Conservation (phyloP, 805 yeast species). For the Debaryomyces maramus region DNA sequence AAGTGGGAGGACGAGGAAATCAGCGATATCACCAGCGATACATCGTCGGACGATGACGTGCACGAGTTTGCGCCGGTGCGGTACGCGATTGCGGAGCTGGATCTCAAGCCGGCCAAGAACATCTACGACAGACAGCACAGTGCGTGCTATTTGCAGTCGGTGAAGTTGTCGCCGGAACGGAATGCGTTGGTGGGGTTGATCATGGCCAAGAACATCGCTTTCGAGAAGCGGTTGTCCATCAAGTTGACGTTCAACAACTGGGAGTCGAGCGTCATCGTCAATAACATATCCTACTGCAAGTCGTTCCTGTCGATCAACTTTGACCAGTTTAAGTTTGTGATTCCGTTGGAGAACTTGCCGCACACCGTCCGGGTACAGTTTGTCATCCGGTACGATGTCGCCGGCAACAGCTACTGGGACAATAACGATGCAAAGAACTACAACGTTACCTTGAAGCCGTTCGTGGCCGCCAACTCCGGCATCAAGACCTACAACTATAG, state of each 20-base stretch:
- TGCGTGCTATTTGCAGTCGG: slow-evolving; percentile 36
- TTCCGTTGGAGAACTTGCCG: slow-evolving; percentile 40
- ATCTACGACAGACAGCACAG: slow-evolving; percentile 11
- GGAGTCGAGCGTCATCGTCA: slow-evolving; percentile 34
- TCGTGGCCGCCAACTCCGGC: slow-evolving; percentile 1
- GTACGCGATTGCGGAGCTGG: slow-evolving; percentile 7
- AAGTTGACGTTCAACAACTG: slow-evolving; percentile 53
- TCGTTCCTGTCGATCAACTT: slow-evolving; percentile 28
- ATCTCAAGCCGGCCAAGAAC: slow-evolving; percentile 4
- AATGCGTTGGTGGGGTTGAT: slow-evolving; percentile 19
- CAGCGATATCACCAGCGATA: slow-evolving; percentile 20
- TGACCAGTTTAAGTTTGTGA: slow-evolving; percentile 52
- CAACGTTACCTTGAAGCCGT: slow-evolving; percentile 33
- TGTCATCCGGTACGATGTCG: slow-evolving; percentile 33
- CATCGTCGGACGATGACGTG: slow-evolving; percentile 22
- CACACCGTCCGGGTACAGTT: slow-evolving; percentile 32
- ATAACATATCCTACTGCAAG: slow-evolving; percentile 20
- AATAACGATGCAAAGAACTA: slow-evolving; percentile 37
- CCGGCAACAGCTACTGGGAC: slow-evolving; percentile 36
- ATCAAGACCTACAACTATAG: slow-evolving; percentile 7
- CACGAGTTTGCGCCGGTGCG: neutral
- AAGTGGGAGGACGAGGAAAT: slow-evolving; percentile 19
- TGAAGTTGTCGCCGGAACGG: slow-evolving; percentile 28
- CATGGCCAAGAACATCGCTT: slow-evolving; percentile 36
- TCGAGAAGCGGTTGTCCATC: slow-evolving; percentile 36